Evolutionary conservation across 2,329 filamentous ascomycete species (phyloP).

Genomic region (Xylaria sp.): DNA sequence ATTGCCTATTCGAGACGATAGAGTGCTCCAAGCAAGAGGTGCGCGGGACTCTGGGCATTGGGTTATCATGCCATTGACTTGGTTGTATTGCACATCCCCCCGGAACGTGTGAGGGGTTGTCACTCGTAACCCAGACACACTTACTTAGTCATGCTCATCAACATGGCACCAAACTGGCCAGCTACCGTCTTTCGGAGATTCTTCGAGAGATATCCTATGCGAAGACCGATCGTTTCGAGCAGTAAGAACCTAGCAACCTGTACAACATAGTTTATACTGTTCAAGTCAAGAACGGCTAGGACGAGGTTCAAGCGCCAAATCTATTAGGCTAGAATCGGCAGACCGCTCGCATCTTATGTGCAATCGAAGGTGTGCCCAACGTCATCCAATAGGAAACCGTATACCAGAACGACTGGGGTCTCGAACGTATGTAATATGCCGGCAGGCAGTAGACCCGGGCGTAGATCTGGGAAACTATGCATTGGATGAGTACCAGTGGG

Average conservation of each 20-base stretch:
- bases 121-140: background rate
- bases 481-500: background rate
- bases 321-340: background rate
- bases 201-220: background rate
- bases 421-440: background rate
- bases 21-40: background rate
- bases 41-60: background rate
- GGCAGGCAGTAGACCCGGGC: background rate
- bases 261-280: background rate
- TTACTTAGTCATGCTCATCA: background rate
- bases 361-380: background rate
- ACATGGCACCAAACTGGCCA: background rate
- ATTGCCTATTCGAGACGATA: background rate
- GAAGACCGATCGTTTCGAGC: background rate
- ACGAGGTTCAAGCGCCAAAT: background rate
- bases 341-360: too few relatives aligned
- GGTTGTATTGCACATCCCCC: background rate
- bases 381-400: background rate
- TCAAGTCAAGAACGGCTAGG: background rate
- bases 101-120: background rate
- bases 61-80: background rate
- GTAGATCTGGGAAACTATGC: background rate
- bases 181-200: background rate
- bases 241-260: background rate
- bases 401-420: background rate